phyloP scores from a whole-genome alignment of 768 basidiomycete species.

The Boletellus ananas region DNA sequence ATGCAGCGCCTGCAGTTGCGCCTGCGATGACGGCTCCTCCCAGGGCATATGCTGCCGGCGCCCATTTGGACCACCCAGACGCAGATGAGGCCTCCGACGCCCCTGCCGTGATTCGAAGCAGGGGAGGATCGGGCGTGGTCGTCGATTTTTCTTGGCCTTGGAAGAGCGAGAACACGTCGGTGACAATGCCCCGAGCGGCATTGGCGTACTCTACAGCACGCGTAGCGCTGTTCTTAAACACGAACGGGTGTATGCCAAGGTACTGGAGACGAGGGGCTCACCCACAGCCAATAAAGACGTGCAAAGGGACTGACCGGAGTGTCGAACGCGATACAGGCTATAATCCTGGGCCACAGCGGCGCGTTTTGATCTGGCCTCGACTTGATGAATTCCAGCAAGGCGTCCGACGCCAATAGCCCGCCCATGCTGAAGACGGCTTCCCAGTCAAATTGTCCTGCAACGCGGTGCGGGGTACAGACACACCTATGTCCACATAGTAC shows the following conservation, averaged over 20 bases:
- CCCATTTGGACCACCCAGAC: conserved; percentile 59
- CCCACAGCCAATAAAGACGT: not conserved
- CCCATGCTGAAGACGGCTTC: conserved; percentile 71
- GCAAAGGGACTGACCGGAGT: conserved; percentile 63
- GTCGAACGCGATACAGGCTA: conserved; percentile 84
- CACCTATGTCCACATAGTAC: conserved; percentile 90
- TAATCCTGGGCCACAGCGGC: conserved; percentile 84
- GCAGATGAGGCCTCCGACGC: conserved; percentile 13
- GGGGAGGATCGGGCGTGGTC: conserved; percentile 27
- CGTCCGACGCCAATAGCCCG: conserved; percentile 83
- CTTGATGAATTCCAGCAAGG: conserved; percentile 66
- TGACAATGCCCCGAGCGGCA: conserved; percentile 59
- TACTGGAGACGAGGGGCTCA: conserved; percentile 47
- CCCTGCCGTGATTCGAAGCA: conserved; percentile 32
- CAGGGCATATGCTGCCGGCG: conserved; percentile 63
- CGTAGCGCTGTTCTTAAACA: conserved; percentile 80
- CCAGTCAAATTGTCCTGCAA: not conserved
- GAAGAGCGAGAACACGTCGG: conserved; percentile 56
- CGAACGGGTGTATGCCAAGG: conserved; percentile 78
- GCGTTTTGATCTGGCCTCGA: conserved; percentile 60
- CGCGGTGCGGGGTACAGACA: conserved; percentile 5
- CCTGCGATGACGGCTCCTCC: conserved; percentile 77
- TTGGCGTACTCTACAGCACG: conserved; percentile 70
- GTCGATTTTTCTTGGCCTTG: conserved; percentile 39
- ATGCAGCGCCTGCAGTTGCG: conserved; percentile 81